Base-by-base conservation (phyloP, 768 basidiomycete genomes). In the Boletus rufocinnamomeus region DNA sequence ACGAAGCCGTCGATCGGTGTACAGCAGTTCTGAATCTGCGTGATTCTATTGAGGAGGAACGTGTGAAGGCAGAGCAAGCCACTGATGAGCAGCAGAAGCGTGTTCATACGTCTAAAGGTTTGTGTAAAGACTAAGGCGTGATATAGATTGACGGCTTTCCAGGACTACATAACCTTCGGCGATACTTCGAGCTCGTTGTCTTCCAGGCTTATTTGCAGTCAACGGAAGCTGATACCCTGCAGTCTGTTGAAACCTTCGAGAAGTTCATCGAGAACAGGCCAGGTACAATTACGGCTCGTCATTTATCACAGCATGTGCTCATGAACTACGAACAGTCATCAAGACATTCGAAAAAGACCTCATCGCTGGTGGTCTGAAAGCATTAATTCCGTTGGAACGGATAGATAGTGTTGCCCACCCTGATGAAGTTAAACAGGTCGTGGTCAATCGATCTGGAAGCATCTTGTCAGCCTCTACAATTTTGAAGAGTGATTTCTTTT, bases 271-370 rank as follows among this genome's bases (percentile, higher is more conserved):
- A 88, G 68, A 83, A 84, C 62, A 80, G 91, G 45, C 97, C 96
- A 63, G 94, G 93, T 92, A 70, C 47, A 74, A 57, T 16, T 14
- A 35, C 25, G 6, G 13, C 6, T 37, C n/a, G 7, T 16, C 7
- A 44, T 32, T 44, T 32, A 30, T 37, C 25, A 34, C 13, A 34
- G n/a, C n/a, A 27, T 35, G 17, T 25, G 21, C 38, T 55, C 35
- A 57, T 56, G 32, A 52, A 27, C 19, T n/a, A 4, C 32, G 27
- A 37, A 45, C 58, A 91, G 96, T 98, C 16, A 94, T 98, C 75
- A 89, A 89, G 71, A 99, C 97, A 0, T 95, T 98, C 59, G 87
- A 95, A 76, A 93, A 91, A 59, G 97, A 98, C 61, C 80, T 99
- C 46, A 74, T 86, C 44, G 81, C 80, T 19, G 89, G 94, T n/a